Conservation (phyloP, 352 stramenopile species). For the Globisporangium perplexum region DNA sequence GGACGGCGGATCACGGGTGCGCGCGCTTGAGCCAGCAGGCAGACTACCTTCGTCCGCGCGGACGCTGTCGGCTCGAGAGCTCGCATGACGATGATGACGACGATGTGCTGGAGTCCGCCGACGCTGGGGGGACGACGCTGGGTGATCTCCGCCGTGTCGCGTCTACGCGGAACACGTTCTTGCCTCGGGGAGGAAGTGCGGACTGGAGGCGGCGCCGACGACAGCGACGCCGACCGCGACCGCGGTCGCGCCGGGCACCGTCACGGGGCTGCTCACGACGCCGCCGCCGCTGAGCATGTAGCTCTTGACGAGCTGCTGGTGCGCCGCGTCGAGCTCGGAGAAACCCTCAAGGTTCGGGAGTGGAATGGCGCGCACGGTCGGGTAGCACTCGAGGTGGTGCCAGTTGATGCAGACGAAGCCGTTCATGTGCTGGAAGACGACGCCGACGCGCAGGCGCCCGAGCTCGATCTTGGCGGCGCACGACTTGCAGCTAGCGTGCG, state of each 20-base stretch:
- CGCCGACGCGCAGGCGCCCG: constrained; percentile 60
- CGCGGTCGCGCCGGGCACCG: not conserved
- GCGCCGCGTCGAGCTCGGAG: constrained; percentile 40
- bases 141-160: no score
- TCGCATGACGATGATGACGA: no score
- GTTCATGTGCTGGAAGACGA: constrained; percentile 79
- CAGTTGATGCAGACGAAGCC: constrained; percentile 84
- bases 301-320: constrained; percentile 54
- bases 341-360: constrained; percentile 67
- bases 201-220: not conserved
- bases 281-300: constrained; percentile 20
- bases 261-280: not conserved
- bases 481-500: constrained; percentile 70
- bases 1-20: no score
- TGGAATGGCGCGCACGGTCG: constrained; percentile 45
- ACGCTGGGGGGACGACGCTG: no score
- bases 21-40: no score
- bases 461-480: constrained; percentile 64
- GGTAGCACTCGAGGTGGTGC: constrained; percentile 81
- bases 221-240: not conserved
- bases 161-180: constrained; percentile 30
- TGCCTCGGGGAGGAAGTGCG: constrained; percentile 19
- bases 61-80: no score
- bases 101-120: no score
- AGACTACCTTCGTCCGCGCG: no score